Conservation (phyloP, 768 basidiomycete species). For the Lactarius indigo region DNA sequence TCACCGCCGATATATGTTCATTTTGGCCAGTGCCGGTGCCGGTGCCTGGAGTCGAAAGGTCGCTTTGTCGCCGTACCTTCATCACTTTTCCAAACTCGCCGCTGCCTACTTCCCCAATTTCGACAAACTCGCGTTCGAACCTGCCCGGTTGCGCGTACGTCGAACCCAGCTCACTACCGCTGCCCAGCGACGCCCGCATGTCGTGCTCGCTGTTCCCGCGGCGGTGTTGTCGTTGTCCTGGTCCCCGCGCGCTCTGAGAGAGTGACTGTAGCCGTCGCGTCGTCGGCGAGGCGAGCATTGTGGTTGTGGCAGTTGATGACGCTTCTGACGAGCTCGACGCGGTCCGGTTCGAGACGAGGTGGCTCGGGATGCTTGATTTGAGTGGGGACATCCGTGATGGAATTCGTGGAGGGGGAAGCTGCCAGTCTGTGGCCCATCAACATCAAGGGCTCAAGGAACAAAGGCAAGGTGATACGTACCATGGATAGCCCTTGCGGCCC, state of each 20-base stretch:
- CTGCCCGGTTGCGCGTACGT: constrained; percentile 53
- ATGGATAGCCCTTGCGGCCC: constrained; percentile 59
- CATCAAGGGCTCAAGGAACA: not conserved
- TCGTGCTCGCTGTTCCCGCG: constrained; percentile 7
- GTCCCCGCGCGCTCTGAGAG: not conserved
- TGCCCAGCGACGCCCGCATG: not conserved
- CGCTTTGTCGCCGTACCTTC: constrained; percentile 69
- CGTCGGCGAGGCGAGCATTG: constrained; percentile 15
- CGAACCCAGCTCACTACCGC: not conserved
- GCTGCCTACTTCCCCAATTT: constrained; percentile 78
- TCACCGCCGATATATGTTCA: constrained; percentile 71
- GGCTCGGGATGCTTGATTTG: constrained; percentile 35
- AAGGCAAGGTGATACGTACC: constrained; percentile 39
- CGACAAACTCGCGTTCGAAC: constrained; percentile 78
- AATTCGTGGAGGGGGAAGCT: constrained; percentile 48
- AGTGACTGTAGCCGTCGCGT: not conserved
- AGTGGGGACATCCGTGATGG: constrained; percentile 48
- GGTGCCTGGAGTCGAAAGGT: constrained; percentile 29
- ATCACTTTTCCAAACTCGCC: constrained; percentile 95
- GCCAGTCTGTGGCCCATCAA: constrained; percentile 44
- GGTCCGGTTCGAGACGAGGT: constrained; percentile 43
- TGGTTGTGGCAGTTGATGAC: constrained; percentile 40
- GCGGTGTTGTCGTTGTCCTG: constrained; percentile 3
- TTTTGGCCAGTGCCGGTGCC: not conserved
- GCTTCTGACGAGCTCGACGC: constrained; percentile 48